Percentiles rank a stretch among this genome's conserved stretches.
Evolutionary conservation across 1,284 basidiomycete species (phyloP).

Genomic region (Phellinidium pouzarii): DNA sequence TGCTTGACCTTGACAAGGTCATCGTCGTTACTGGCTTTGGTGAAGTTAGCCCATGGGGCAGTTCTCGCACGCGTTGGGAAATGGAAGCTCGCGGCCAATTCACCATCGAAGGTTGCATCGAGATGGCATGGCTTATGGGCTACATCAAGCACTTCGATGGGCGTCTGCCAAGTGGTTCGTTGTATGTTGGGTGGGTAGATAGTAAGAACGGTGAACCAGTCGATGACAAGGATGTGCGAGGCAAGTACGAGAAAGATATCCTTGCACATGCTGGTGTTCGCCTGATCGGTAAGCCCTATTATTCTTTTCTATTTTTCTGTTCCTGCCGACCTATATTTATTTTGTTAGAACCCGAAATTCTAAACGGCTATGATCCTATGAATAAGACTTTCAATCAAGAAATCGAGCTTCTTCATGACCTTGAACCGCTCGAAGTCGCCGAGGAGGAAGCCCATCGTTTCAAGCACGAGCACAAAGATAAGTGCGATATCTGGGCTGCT

Average conservation of each 20-base stretch:
- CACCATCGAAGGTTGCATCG: constrained; percentile 95
- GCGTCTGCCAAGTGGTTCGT: constrained; percentile 83
- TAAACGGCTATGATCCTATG: constrained; percentile 96
- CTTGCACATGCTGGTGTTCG: constrained; percentile 91
- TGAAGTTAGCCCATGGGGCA: constrained; percentile 99
- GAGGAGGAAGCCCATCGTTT: constrained; percentile 90
- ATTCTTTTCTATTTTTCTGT: constrained; percentile 4
- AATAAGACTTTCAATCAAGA: constrained; percentile 97
- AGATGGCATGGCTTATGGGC: constrained; percentile 99
- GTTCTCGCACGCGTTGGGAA: constrained; percentile 98
- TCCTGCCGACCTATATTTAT: constrained; percentile 1
- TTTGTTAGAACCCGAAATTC: constrained; percentile 89
- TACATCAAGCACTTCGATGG: constrained; percentile 98
- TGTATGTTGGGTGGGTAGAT: constrained; percentile 98
- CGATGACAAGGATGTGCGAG: constrained; percentile 95
- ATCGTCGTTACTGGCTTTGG: constrained; percentile 95
- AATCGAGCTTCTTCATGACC: constrained; percentile 92
- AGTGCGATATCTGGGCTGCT: constrained; percentile 90
- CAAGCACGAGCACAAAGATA: constrained; percentile 95
- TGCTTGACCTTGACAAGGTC: constrained; percentile 94
- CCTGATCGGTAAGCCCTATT: constrained; percentile 66
- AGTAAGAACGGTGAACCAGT: constrained; percentile 93
- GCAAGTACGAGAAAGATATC: constrained; percentile 93
- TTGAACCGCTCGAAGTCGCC: constrained; percentile 92
- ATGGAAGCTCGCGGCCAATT: constrained; percentile 94